phyloP scores from a whole-genome alignment of 202 grass and related monocot species.

The Panicum virgatum region DNA sequence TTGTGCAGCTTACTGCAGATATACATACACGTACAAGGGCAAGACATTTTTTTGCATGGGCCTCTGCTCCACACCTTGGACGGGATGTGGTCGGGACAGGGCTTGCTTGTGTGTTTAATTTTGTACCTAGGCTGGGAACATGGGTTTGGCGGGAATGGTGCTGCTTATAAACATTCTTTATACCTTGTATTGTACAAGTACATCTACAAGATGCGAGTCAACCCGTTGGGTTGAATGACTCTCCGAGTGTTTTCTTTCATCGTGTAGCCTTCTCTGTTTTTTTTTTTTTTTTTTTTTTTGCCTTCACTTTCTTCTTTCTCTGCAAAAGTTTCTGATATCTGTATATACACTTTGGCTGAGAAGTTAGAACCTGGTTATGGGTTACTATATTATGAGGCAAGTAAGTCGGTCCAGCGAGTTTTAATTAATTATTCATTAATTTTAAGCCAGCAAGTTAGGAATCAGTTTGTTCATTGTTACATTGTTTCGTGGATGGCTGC shows the following conservation, averaged over 20 bases:
- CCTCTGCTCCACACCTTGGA: conserved; percentile 26
- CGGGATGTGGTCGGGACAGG: conserved; percentile 1
- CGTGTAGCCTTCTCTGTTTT: neutral
- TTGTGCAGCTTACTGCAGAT: conserved; percentile 56
- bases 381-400: neutral
- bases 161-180: conserved; percentile 70
- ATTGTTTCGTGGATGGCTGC: neutral
- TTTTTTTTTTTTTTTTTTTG: too few species aligned
- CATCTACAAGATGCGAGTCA: conserved; percentile 35
- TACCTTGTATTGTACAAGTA: conserved; percentile 57
- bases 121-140: conserved; percentile 48
- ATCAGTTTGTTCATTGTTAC: neutral
- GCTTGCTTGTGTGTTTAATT: conserved; percentile 51
- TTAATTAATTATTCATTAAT: too few species aligned
- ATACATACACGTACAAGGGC: conserved; percentile 53
- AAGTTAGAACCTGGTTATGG: neutral
- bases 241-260: conserved; percentile 20
- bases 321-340: neutral
- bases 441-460: neutral
- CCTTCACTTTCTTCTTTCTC: neutral
- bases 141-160: conserved; percentile 42
- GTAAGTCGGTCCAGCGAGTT: neutral
- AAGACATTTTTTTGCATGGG: conserved; percentile 39
- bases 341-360: conserved; percentile 23
- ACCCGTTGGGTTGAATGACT: conserved; percentile 19